Base-by-base conservation (phyloP, 148 eudicot species). In the Linanthus parryae region DNA sequence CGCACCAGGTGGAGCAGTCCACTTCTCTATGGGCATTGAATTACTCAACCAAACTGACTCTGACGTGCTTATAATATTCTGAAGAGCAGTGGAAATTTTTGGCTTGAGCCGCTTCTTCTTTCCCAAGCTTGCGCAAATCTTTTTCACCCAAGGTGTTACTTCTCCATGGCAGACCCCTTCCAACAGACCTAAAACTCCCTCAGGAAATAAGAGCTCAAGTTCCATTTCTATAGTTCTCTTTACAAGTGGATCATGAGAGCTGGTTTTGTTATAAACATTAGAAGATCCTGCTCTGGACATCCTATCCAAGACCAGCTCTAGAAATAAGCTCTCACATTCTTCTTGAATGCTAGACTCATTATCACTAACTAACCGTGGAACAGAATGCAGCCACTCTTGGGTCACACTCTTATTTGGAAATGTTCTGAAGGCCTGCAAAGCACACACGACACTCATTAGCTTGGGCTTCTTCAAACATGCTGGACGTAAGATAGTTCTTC, bases 301-400 rank as follows among this genome's bases (percentile, higher is more conserved):
- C 34, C 85, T 70, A 57, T 82, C 94, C 45, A 88, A 40, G 33
- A 92, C 88, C 54, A 92, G 66, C 67, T 88, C 99, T 46, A 80
- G 59, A 67, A 84, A 88, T 42, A 92, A 62, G 61, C 78, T 88
- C 62, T 92, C 91, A 42, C 96, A 88, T 56, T 88, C 99, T 67
- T 92, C 96, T 70, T 92, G 99, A 59, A 92, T 84, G 76, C 91
- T 88, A 31, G 95, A 67, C 72, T 92, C 99, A 53, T 83, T 92
- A 49, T 92, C 99, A 45, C 65, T 59, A 62, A 88, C 82, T 17
- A 92, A 61, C 34, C 79, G 85, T n/a, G 95, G 96, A 68, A 88
- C 69, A 53, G 85, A 84, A 77, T 84, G 95, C 53, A 92, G 75
- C 99, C 99, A 92, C 71, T 88, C 99, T 58, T 57, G 73, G 21